Evolutionary conservation across 1,284 basidiomycete species (phyloP).

Genomic region (Erythrobasidium hasegawianum): DNA sequence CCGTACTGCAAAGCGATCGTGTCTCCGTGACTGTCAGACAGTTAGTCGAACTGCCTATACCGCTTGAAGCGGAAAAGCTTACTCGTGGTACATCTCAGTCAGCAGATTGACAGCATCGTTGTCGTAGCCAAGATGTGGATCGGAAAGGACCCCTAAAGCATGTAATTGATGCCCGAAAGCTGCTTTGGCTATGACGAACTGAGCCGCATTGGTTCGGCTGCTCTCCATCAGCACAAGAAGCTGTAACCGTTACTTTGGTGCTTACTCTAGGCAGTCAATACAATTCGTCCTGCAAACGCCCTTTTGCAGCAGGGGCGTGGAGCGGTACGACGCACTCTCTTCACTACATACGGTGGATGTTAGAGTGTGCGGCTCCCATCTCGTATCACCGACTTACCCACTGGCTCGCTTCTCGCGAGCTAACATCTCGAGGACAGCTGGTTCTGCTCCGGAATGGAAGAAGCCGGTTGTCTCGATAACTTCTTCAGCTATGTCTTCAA

Average conservation of each 20-base stretch:
- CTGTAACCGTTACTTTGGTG: not conserved
- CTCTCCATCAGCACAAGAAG: slow-evolving; percentile 1
- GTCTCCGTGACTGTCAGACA: slow-evolving; percentile 39
- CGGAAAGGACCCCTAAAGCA: slow-evolving; percentile 81
- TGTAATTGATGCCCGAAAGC: slow-evolving; percentile 94
- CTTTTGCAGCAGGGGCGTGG: slow-evolving; percentile 62
- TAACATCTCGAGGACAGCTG: slow-evolving; percentile 19
- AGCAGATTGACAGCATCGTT: slow-evolving; percentile 95
- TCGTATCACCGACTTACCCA: not conserved
- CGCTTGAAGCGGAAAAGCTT: not conserved
- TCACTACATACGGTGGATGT: not conserved
- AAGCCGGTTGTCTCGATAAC: slow-evolving; percentile 86
- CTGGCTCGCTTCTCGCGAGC: not conserved
- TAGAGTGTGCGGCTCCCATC: not conserved
- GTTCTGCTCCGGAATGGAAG: slow-evolving; percentile 65
- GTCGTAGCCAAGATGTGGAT: slow-evolving; percentile 82
- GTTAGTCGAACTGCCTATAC: not conserved
- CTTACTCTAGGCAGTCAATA: slow-evolving; percentile 81
- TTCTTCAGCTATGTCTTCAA: slow-evolving; percentile 94
- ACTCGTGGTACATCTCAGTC: slow-evolving; percentile 97
- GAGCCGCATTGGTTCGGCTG: slow-evolving; percentile 86
- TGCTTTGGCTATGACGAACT: slow-evolving; percentile 95
- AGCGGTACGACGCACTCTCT: slow-evolving; percentile 45
- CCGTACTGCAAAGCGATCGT: slow-evolving; percentile 93
- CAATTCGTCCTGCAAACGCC: slow-evolving; percentile 88